These are phyloP conservation scores for Abrus pulchellus DNA, from an alignment of 306 rosid species.

Conservation along the genomic window DNA sequence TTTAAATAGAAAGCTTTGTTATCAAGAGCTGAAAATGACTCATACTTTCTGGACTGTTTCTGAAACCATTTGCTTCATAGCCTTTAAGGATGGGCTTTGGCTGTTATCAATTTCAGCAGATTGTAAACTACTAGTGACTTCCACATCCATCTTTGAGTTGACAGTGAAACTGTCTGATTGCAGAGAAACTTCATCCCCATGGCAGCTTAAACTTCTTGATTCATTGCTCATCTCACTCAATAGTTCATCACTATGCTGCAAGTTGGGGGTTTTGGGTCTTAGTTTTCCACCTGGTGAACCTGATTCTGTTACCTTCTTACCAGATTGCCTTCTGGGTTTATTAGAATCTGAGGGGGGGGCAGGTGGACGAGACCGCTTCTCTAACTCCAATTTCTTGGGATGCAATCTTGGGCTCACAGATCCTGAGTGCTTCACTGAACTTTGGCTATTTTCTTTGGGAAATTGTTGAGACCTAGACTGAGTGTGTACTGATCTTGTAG, in stretches of 20 bases:
- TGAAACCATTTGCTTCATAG: slow-evolving; percentile 57
- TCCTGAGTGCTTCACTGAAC: slow-evolving; percentile 66
- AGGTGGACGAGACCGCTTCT: slow-evolving; percentile 75
- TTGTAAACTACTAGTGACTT: slow-evolving; percentile 61
- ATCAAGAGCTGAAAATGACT: slow-evolving; percentile 47
- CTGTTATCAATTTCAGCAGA: slow-evolving; percentile 53
- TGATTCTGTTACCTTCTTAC: slow-evolving; percentile 61
- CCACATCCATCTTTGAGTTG: slow-evolving; percentile 61
- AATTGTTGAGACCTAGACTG: slow-evolving; percentile 61
- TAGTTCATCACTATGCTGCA: slow-evolving; percentile 66
- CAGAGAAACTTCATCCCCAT: slow-evolving; percentile 65
- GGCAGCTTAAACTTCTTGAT: slow-evolving; percentile 65
- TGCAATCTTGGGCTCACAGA: slow-evolving; percentile 86
- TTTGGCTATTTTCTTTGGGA: slow-evolving; percentile 55
- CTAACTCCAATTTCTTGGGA: slow-evolving; percentile 78
- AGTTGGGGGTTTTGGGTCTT: slow-evolving; percentile 59
- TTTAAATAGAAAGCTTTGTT: slow-evolving; percentile 21
- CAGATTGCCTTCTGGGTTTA: slow-evolving; percentile 67
- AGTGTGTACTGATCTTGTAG: slow-evolving; percentile 56
- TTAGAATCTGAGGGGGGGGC: slow-evolving; percentile 66
- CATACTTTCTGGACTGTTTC: slow-evolving; percentile 66
- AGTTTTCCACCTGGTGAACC: slow-evolving; percentile 66
- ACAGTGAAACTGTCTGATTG: slow-evolving; percentile 54
- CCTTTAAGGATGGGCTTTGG: slow-evolving; percentile 62
- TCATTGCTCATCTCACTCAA: slow-evolving; percentile 75